phyloP scores from a whole-genome alignment of 208 protist genomes.

The Crithidia brevicula region DNA sequence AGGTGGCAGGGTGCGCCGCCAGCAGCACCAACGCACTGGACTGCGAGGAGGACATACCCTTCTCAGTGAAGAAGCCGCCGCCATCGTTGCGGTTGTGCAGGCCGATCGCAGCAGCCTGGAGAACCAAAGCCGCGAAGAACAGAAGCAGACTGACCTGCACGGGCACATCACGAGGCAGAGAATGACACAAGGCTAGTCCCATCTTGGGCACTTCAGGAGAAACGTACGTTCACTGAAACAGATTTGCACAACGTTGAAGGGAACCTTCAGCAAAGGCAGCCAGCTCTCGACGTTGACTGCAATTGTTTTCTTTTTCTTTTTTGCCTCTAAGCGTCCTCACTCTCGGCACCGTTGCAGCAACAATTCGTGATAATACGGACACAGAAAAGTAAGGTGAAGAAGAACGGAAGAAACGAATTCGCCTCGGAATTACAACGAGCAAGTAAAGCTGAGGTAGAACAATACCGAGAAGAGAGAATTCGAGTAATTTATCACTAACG shows the following conservation, averaged over 20 bases:
- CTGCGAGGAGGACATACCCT: constrained; percentile 1
- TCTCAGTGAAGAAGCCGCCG: constrained; percentile 38
- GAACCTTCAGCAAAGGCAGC: not conserved
- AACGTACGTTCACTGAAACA: constrained; percentile 4
- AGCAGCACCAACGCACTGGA: constrained; percentile 33
- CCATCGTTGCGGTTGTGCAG: constrained; percentile 32
- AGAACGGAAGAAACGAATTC: too few species aligned
- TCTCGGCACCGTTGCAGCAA: too few species aligned
- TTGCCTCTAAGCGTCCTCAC: too few species aligned
- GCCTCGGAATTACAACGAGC: too few species aligned
- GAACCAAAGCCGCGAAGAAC: constrained; percentile 43
- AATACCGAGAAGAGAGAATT: too few species aligned
- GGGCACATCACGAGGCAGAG: constrained; percentile 54
- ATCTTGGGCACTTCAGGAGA: constrained; percentile 17
- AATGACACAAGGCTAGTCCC: constrained; percentile 53
- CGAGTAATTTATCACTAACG: too few species aligned
- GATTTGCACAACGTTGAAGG: not conserved
- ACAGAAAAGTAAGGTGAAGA: too few species aligned
- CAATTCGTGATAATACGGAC: too few species aligned
- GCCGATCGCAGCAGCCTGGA: constrained; percentile 56
- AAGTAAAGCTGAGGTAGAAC: too few species aligned
- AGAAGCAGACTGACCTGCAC: constrained; percentile 44
- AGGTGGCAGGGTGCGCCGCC: constrained; percentile 40
- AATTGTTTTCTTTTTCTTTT: too few species aligned
- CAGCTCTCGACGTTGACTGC: too few species aligned